phyloP scores from a whole-genome alignment of 441 rosid species.

The Rhodomyrtus psidioides region DNA sequence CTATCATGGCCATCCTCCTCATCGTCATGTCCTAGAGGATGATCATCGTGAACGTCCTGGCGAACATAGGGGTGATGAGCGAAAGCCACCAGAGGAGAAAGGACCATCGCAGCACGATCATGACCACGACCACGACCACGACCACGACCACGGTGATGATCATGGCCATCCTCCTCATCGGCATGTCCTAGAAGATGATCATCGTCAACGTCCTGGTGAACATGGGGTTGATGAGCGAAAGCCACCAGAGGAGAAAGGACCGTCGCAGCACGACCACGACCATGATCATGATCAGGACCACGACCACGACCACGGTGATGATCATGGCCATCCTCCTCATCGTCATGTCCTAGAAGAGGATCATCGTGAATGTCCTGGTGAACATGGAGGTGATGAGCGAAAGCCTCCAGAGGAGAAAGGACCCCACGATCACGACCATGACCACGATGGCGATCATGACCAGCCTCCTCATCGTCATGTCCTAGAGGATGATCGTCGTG shows the following conservation, averaged over 20 bases:
- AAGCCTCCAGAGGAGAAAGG: neutral
- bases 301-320: too few species aligned
- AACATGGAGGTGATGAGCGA: neutral
- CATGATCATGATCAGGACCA: neutral
- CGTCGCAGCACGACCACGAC: neutral
- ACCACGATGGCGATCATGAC: neutral
- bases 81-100: neutral
- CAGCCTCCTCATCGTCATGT: neutral
- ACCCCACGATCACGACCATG: neutral
- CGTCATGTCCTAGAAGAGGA: neutral
- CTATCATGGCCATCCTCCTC: neutral
- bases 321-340: neutral
- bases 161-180: neutral
- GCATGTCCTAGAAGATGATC: neutral
- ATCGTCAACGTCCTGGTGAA: neutral
- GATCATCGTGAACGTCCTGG: neutral
- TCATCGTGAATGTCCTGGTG: neutral
- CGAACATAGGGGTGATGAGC: neutral
- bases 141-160: neutral
- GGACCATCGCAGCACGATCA: neutral
- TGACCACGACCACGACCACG: neutral
- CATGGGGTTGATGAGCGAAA: neutral
- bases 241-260: neutral
- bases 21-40: neutral
- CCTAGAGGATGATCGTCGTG: neutral